Evolutionary conservation across 306 rosid genomes (phyloP), one percentile per base, ranked within the genome.

Genomic region (Vigna nakashimae): DNA sequence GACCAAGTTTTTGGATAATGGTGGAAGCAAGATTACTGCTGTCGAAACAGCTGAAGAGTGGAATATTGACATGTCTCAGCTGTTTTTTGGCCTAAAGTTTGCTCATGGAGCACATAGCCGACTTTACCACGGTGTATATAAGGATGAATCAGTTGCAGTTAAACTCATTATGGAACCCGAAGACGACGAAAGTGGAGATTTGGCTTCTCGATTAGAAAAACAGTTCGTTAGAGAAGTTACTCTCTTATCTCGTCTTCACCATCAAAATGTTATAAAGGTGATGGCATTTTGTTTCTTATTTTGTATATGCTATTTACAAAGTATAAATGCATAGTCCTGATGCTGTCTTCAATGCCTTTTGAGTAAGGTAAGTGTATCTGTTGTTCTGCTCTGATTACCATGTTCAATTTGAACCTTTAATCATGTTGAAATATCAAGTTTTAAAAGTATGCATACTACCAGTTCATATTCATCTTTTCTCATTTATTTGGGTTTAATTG

Each of bases 61-160:
- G 90, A 78, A 82, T 70, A 90, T 89, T 66, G 99, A 96, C 76
- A 83, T 92, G 84, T 91, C 98, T 2, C 77, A 91, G 84, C 66
- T 96, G 81, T 90, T 88, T 84, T 79, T 96, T 51, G 99, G 98
- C 36, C 84, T 82, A n/a, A 92, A 79, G 82, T 96, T 96, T 75
- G 99, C 99, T 71, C 99, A 96, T 80, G 99, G 99, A 6, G 96
- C 98, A 24, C 96, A 93, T 81, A 96, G 99, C 84, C 76, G 97
- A 55, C 96, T 96, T 32, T 96, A 96, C 82, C 98, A 88, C 74
- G 99, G 99, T 76, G 84, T 84, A 73, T 96, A 96, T 84, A 88
- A 86, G 3, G 93, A 88, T 4, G 84, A 88, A 65, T 50, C 89
- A 72, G 97, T 96, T 51, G 99, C 99, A 11, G 92, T 96, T 60